Base-by-base conservation (phyloP, 106 monocot species). In the Gastrodia elata region DNA sequence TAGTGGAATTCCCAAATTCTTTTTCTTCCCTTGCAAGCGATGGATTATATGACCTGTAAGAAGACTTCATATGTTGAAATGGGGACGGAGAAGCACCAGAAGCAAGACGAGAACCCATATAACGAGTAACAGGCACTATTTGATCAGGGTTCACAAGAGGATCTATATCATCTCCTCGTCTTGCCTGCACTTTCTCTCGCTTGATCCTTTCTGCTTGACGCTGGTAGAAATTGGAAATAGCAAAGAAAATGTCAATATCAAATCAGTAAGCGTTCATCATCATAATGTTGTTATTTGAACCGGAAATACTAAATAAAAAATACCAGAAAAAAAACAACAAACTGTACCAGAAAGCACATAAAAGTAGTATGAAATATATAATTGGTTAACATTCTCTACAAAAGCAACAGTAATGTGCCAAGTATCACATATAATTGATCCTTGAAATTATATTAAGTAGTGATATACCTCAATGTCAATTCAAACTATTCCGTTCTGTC, bases 171-270 rank as follows among this genome's bases (percentile, higher is more conserved):
- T 98, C 93, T 57, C 98, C 88, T 72, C 93, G 74, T 74, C 75
- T 91, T 80, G 88, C 81, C 61, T 98, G 93, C 22, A 76, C 83
- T 76, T 93, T 98, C 39, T 87, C 90, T 16, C 98, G 88, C 78
- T 85, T 93, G 49, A 85, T 87, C 83, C 98, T 93, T 64, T 98
- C 93, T 25, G 93, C 77, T 84, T 98, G 98, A 38, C 98, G 88
- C 98, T 98, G 79, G 14, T 72, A 78, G 32, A 85, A 44, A 5
- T n/a, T 46, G 48, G 32, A 25, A 18, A 65, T 38, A 28, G 38
- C 16, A 73, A 6, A 61, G 9, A 68, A 74, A 1, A 14, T 32
- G 38, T 57, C 48, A 2, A 68, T 58, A 9, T 34, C 10, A 73
- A 33, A n/a, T 25, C 8, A 15, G 16, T 37, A 67, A 65, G n/a